These are phyloP conservation scores for Phaseolus coccineus DNA, from an alignment of 331 rosid species.

Conservation along the genomic window DNA sequence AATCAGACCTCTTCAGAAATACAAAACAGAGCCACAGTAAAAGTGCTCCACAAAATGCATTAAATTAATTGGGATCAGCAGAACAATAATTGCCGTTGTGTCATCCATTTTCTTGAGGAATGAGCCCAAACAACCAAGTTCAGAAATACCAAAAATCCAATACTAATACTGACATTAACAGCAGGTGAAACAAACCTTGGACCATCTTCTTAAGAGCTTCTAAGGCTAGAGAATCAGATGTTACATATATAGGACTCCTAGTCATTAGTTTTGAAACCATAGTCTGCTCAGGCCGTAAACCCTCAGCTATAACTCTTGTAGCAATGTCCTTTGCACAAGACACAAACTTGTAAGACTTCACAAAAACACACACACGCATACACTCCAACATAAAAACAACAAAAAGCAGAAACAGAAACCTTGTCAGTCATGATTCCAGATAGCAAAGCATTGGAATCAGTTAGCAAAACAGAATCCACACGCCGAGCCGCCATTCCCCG, in stretches of 20 bases:
- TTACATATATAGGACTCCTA: conserved; percentile 81
- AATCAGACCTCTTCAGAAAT: conserved; percentile 8
- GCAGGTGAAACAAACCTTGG: conserved; percentile 64
- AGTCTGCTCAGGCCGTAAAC: conserved; percentile 89
- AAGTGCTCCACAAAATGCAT: conserved; percentile 15
- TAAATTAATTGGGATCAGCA: neutral
- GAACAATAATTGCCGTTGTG: neutral
- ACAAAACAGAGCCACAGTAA: neutral
- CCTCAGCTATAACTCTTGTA: conserved; percentile 89
- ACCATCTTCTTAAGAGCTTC: conserved; percentile 98
- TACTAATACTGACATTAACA: conserved; percentile 22
- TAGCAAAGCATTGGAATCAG: conserved; percentile 90
- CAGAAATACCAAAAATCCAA: conserved; percentile 2
- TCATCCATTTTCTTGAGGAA: conserved; percentile 9
- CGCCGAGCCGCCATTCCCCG: conserved; percentile 97
- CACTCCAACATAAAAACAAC: neutral
- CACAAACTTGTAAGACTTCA: conserved; percentile 40
- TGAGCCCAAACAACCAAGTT: conserved; percentile 13
- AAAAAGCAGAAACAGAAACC: conserved; percentile 49
- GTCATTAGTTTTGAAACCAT: conserved; percentile 90
- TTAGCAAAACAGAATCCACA: conserved; percentile 83
- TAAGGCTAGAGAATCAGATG: conserved; percentile 79
- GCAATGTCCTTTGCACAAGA: conserved; percentile 73
- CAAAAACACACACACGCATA: neutral
- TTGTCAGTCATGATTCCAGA: conserved; percentile 95